Evolutionary conservation across 106 monocot species (phyloP).

Genomic region (Dactylorhiza incarnata): DNA sequence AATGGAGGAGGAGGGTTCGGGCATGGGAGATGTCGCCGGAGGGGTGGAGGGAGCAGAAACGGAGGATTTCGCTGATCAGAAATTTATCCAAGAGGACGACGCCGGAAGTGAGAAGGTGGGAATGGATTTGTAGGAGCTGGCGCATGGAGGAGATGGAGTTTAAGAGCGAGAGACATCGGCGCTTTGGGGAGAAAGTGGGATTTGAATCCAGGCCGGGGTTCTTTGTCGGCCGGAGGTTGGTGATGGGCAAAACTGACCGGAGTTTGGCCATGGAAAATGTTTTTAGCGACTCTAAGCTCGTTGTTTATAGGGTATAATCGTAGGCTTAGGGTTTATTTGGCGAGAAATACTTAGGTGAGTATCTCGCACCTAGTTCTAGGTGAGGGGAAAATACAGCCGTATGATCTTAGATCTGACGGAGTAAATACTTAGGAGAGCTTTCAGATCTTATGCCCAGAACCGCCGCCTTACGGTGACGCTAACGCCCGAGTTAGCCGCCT

Average conservation of each 20-base stretch:
- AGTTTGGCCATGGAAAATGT: neutral
- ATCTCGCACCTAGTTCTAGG: too few relatives aligned
- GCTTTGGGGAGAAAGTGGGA: neutral
- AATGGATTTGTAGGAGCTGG: constrained; percentile 53
- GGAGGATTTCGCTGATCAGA: constrained; percentile 20
- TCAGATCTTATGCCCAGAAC: too few relatives aligned
- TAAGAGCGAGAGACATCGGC: constrained; percentile 42
- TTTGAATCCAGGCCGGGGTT: constrained; percentile 5
- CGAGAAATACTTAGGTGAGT: too few relatives aligned
- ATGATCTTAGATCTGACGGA: too few relatives aligned
- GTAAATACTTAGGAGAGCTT: too few relatives aligned
- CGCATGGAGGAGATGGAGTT: constrained; percentile 23
- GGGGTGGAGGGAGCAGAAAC: constrained; percentile 36
- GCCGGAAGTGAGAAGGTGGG: constrained; percentile 37
- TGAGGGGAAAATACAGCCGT: too few relatives aligned
- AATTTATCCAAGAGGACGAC: constrained; percentile 31
- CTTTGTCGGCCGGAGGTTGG: neutral
- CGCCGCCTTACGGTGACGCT: too few relatives aligned
- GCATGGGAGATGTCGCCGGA: constrained; percentile 27
- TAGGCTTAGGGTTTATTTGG: too few relatives aligned
- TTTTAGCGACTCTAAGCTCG: too few relatives aligned
- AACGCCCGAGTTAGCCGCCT: too few relatives aligned
- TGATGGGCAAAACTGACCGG: neutral
- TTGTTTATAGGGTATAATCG: too few relatives aligned
- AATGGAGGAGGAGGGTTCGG: constrained; percentile 24